Conservation (phyloP, 2,329 filamentous ascomycete species). For the Microsporum ferrugineum region DNA sequence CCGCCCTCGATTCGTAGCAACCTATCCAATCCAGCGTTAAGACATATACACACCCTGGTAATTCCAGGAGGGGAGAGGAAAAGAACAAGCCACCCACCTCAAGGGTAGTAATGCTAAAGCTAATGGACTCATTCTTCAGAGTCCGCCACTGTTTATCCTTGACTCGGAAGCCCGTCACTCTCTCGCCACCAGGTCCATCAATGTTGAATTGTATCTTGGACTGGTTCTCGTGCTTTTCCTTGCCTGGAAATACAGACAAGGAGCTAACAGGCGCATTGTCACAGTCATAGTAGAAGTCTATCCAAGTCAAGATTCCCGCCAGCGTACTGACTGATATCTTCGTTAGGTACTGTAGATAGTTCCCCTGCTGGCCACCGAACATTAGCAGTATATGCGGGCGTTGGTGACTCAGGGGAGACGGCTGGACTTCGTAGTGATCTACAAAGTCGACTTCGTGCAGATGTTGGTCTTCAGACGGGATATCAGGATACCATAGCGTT, state of each 20-base stretch:
- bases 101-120: not conserved
- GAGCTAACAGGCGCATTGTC: not conserved
- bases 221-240: not conserved
- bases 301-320: slow-evolving; percentile 11
- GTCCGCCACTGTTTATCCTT: slow-evolving; percentile 8
- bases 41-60: not conserved
- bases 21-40: slow-evolving; percentile 5
- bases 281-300: slow-evolving; percentile 14
- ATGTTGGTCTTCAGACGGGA: slow-evolving; percentile 10
- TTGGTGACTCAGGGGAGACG: slow-evolving; percentile 4
- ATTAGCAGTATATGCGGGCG: slow-evolving; percentile 15
- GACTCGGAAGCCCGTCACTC: slow-evolving; percentile 12
- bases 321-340: slow-evolving; percentile 15
- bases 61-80: not conserved
- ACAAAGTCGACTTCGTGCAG: slow-evolving; percentile 12
- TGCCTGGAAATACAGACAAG: not conserved
- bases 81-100: not conserved
- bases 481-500: slow-evolving; percentile 17
- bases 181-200: slow-evolving; percentile 16
- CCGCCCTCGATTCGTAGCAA: slow-evolving; percentile 14
- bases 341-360: slow-evolving; percentile 15
- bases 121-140: not conserved
- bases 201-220: slow-evolving; percentile 14
- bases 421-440: not conserved
- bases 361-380: slow-evolving; percentile 15